Base-by-base conservation (phyloP, 805 yeast species). In the Starmerella asiatica region DNA sequence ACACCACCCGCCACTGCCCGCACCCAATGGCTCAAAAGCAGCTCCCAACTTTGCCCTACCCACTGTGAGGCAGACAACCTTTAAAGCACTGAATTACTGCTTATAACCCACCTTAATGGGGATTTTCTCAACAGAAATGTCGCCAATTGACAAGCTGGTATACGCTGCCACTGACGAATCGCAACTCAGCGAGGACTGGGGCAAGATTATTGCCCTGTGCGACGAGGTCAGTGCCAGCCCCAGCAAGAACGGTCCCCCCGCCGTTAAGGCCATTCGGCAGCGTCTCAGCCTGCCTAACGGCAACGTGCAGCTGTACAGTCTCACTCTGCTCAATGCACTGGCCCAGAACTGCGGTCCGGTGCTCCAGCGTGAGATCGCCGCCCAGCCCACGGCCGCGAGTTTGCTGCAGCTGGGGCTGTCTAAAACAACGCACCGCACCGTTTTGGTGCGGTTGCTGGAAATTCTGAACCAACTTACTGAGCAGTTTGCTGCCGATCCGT, bases 291-390 rank as follows among this genome's bases (percentile, higher is more conserved):
- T 59, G 63, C 34, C 37, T 21, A 76, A 76, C 51, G 86, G 81
- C 17, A 80, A 79, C 55, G 74, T 76, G 3, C 70, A 76, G 30
- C 56, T 80, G 37, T 66, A 81, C 53, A 59, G 79, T 0, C 53
- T 80, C 36, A 61, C 66, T 8, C 54, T 64, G 32, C 51, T 76
- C 17, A 68, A 70, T 21, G 71, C 84, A 5, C 52, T 80, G 21
- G 82, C 84, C 2, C 84, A 79, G 54, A 80, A 79, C 56, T 79
- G 88, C 57, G 86, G 86, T 3, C 72, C 83, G 11, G 67, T 74
- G 54, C 68, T 75, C 62, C 73, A 71, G 49, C 75, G 67, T 34
- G 75, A 72, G 48, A 69, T 80, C 28, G 75, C 81, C 16, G 67
- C 79, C 17, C 67, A 68, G 46, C 48, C 62, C 3, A 76, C 77